Base-by-base conservation (phyloP, 352 stramenopile genomes). In the Phytophthora sojae region DNA sequence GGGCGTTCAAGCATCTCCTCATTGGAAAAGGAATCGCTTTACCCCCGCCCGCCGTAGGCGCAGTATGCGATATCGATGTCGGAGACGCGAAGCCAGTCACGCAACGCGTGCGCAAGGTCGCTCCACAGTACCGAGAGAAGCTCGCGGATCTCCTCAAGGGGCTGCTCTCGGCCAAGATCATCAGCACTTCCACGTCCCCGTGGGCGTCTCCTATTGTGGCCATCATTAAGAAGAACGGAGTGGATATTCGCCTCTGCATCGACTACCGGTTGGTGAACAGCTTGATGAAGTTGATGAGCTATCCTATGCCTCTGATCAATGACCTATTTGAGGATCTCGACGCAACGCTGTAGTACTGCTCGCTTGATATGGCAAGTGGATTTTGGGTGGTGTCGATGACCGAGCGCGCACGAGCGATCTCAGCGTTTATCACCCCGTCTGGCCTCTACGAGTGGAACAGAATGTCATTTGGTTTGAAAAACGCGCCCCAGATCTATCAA, bases 1-100 rank as follows among this genome's bases (percentile, higher is more conserved):
- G 66, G 73, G 47, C 49, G 6, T 12, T 39, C 0, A 8, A 30
- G 7, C 44, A 62, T 7, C 64, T 75, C 11, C 15, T 85, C 2
- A 81, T 85, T 37, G 74, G 71, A 0, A 44, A 44, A 14, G 9
- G 37, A 9, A 44, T 17, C 4, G 9, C 37, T 3, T 11, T 44
- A 17, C 37, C 37, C 9, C 37, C 37, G 12, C 11, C 11, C 3
- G 37, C 37, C 3, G 15, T 45, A 2, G 37, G 37, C 21, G 37
- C 15, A 19, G 4, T 45, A 15, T 45, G 37, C 37, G 37, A 19
- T 14, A 45, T 45, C 15, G 37, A 45, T n/a, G 37, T 45, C 12
- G 37, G 37, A 5, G 4, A 19, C 37, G 37, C 12, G 3, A 14
- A 21, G 21, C 21, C 21, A 21, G 21, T 21, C 21, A 1, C 21